Evolutionary conservation across 768 basidiomycete genomes (phyloP), one percentile per base, ranked within the genome.

Genomic region (Russula sp.): DNA sequence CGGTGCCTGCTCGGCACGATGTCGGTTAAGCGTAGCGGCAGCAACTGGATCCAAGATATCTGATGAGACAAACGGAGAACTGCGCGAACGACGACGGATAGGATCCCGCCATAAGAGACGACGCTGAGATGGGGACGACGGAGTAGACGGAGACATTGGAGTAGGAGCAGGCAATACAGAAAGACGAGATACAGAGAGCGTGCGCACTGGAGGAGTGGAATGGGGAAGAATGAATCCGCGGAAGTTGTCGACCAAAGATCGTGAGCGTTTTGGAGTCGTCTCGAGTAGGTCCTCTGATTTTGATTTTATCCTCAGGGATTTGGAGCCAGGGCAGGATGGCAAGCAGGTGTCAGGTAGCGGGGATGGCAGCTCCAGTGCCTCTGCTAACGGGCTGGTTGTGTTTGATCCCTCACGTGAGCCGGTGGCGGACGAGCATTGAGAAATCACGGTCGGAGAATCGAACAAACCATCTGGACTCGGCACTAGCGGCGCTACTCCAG

Each of bases 201-300:
- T 58, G 59, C 66, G 66, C 39, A 58, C 57, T 5, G 66, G 66
- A 18, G 66, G 60, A n/a, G 39, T 20, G 22, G 59, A 51, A 45
- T 47, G 35, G 7, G 64, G 52, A 18, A 50, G 48, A 66, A 88
- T 86, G 56, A 88, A 75, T 20, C 77, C 82, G 66, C 78, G 81
- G 59, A 88, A 81, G 66, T 83, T 85, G 65, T 79, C 82, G 50
- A 84, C 80, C 72, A 88, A 77, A 14, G 83, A 84, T 32, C 79
- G 75, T 53, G 77, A 73, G 45, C 79, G 75, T 78, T 79, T 29
- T 64, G 66, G 52, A 58, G 72, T 49, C 65, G 66, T n/a, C 35
- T 36, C 51, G 34, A 69, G 51, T 52, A 66, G 32, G 60, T 64
- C 45, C 59, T 60, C 71, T 64, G 69, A 52, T 67, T 70, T 60